phyloP scores from a whole-genome alignment of 2,329 filamentous ascomycete genomes.

The Scleromitrula shiraiana region DNA sequence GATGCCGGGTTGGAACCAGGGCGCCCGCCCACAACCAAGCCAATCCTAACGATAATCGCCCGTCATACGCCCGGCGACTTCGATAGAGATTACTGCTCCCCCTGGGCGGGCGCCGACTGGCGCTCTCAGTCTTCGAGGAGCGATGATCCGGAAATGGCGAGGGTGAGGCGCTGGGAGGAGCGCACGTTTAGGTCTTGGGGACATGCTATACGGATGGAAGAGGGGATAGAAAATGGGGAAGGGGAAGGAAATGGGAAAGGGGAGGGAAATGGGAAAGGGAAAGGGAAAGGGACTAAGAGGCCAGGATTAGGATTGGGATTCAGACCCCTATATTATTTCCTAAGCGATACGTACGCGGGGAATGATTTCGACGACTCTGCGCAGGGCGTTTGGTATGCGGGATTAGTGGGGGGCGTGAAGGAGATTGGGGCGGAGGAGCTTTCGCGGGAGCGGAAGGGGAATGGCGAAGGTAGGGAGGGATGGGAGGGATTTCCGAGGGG shows the following conservation, averaged over 20 bases:
- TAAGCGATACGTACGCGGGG: background rate
- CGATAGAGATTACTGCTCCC: constrained; percentile 14
- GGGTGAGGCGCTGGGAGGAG: too few relatives aligned
- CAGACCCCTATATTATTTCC: background rate
- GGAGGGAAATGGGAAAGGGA: constrained; percentile 22
- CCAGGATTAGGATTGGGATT: background rate
- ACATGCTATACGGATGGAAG: too few relatives aligned
- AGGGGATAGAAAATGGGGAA: too few relatives aligned
- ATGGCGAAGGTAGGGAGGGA: too few relatives aligned
- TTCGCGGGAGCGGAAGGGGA: too few relatives aligned
- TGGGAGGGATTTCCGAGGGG: too few relatives aligned
- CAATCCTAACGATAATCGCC: constrained; percentile 37
- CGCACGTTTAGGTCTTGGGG: background rate
- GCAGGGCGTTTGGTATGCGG: background rate
- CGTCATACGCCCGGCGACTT: constrained; percentile 33
- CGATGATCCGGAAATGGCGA: too few relatives aligned
- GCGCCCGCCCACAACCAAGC: too few relatives aligned
- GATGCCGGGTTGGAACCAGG: background rate
- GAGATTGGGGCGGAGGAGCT: background rate
- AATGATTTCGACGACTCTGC: background rate
- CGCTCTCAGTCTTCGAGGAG: constrained; percentile 32
- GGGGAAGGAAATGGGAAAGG: constrained; percentile 1
- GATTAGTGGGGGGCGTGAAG: background rate
- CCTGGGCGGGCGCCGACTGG: constrained; percentile 41
- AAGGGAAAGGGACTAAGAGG: background rate